phyloP scores from a whole-genome alignment of 2,329 filamentous ascomycete species.

The Intubia oerlemansii region DNA sequence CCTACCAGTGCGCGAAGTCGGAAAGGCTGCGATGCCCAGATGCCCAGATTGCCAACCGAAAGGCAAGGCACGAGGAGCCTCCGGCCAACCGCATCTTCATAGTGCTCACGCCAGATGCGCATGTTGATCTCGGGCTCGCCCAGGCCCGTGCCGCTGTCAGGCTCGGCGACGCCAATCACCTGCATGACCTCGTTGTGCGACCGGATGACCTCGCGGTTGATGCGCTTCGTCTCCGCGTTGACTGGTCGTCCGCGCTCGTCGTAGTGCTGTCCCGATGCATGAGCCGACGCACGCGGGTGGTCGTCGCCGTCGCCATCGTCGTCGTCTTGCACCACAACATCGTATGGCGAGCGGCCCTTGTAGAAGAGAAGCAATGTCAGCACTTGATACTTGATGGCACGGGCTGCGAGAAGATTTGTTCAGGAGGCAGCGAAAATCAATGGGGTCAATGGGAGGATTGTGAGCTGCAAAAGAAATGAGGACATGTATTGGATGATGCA shows the following conservation, averaged over 20 bases:
- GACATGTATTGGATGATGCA: too few species aligned
- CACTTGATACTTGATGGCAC: background rate
- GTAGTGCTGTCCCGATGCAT: slow-evolving; percentile 27
- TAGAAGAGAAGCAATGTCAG: background rate
- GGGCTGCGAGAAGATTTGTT: background rate
- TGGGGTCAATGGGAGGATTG: too few species aligned
- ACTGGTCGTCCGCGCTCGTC: slow-evolving; percentile 33
- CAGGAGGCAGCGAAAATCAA: too few species aligned
- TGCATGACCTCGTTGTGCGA: slow-evolving; percentile 43
- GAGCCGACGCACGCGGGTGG: slow-evolving; percentile 18
- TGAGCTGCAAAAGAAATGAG: too few species aligned
- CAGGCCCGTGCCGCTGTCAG: slow-evolving; percentile 20
- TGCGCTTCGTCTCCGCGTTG: slow-evolving; percentile 29
- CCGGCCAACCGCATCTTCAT: slow-evolving; percentile 25
- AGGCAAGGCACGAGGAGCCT: slow-evolving; percentile 16
- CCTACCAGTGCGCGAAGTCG: slow-evolving; percentile 33
- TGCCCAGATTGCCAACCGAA: slow-evolving; percentile 18
- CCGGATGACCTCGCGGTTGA: slow-evolving; percentile 34
- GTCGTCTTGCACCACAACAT: slow-evolving; percentile 30
- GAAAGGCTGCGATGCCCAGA: slow-evolving; percentile 31
- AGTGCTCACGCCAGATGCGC: slow-evolving; percentile 21
- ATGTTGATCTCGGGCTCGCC: slow-evolving; percentile 19
- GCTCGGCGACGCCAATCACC: slow-evolving; percentile 39
- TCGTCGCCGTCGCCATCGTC: slow-evolving; percentile 24
- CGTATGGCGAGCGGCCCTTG: slow-evolving; percentile 38